These are phyloP conservation scores for Sporothrix pseudoabietina DNA, from an alignment of 2,329 filamentous ascomycete genomes.

Conservation along the genomic window DNA sequence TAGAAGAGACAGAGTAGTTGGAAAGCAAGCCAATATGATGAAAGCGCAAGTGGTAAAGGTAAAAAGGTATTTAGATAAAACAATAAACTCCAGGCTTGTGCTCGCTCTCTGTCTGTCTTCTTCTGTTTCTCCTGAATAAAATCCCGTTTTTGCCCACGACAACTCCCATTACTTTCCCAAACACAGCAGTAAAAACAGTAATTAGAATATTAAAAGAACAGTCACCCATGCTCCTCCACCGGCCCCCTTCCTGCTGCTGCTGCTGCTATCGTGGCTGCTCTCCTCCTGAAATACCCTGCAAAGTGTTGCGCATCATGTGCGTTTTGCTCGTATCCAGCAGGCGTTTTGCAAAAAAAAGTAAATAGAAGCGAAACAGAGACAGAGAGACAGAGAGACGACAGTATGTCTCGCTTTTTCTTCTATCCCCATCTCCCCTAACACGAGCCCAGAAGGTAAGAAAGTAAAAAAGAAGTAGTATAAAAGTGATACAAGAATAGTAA, in stretches of 20 bases:
- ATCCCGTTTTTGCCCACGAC: background rate
- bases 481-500: background rate
- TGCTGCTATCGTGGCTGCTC: background rate
- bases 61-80: background rate
- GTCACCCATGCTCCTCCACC: background rate
- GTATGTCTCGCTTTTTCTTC: background rate
- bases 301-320: background rate
- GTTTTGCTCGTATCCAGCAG: slow-evolving; percentile 15
- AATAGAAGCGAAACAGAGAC: background rate
- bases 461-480: slow-evolving; percentile 8
- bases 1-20: background rate
- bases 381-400: background rate
- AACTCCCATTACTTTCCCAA: slow-evolving; percentile 6
- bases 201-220: background rate
- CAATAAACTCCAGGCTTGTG: slow-evolving; percentile 13
- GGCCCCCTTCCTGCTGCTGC: background rate
- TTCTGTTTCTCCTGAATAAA: background rate
- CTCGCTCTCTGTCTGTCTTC: background rate
- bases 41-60: background rate
- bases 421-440: background rate
- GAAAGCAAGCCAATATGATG: background rate
- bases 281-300: background rate
- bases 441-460: background rate
- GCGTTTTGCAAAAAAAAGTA: background rate
- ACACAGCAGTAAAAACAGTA: background rate